Percentiles rank a stretch among this genome's conserved stretches.
Evolutionary conservation across 768 basidiomycete genomes (phyloP).

Genomic region (Mycena kentingensis): DNA sequence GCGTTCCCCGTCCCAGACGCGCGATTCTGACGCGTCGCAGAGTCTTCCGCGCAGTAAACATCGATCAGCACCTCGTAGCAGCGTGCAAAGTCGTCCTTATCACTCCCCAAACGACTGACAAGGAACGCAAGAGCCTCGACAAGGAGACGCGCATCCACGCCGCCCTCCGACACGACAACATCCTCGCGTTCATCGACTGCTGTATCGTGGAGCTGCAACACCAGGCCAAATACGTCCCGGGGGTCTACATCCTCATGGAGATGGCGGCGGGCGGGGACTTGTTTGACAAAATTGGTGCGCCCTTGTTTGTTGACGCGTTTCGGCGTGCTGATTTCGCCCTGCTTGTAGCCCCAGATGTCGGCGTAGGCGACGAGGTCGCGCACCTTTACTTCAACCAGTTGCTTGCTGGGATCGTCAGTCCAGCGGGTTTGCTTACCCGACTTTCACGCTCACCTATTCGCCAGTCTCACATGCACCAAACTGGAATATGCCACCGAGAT

Average conservation of each 20-base stretch:
- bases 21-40: constrained; percentile 39
- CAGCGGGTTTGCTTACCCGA: not conserved
- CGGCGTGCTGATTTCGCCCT: not conserved
- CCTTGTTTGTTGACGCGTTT: not conserved
- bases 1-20: not conserved
- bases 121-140: constrained; percentile 77
- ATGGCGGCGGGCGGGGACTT: constrained; percentile 92
- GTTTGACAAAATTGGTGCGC: constrained; percentile 96
- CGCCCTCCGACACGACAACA: constrained; percentile 72
- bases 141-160: constrained; percentile 93
- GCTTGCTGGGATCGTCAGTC: constrained; percentile 76
- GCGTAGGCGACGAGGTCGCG: constrained; percentile 82
- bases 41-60: constrained; percentile 81
- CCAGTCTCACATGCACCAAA: constrained; percentile 80
- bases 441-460: not conserved
- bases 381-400: constrained; percentile 91
- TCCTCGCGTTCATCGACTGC: constrained; percentile 83
- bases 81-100: constrained; percentile 85
- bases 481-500: constrained; percentile 95
- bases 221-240: constrained; percentile 63
- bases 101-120: constrained; percentile 61
- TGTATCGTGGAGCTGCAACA: constrained; percentile 71
- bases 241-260: constrained; percentile 91
- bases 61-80: constrained; percentile 64
- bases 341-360: constrained; percentile 80